A percentile compares a stretch with the other conserved stretches of the same genome.
Evolutionary conservation across 1,139 yeast genomes (phyloP).

Genomic region (Yamadazyma friedrichii): DNA sequence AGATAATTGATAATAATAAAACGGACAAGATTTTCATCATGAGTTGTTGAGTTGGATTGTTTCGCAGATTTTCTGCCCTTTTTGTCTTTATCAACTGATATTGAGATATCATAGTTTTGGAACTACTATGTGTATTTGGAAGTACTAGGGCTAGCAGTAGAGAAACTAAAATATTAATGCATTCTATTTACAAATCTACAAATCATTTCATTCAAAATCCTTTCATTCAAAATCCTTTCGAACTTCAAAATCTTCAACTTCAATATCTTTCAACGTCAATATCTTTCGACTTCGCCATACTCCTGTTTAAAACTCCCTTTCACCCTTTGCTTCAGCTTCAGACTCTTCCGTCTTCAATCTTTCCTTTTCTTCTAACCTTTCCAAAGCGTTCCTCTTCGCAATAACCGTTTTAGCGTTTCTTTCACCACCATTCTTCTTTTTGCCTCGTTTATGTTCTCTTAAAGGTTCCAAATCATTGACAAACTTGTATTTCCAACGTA

Average conservation of each 20-base stretch:
- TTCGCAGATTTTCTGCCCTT: too few species aligned
- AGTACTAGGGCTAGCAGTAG: too few species aligned
- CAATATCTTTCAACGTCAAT: too few species aligned
- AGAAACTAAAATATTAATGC: neutral
- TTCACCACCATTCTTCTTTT: conserved; percentile 88
- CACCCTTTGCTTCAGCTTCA: conserved; percentile 32
- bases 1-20: conserved; percentile 17
- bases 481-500: conserved; percentile 50
- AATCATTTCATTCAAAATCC: too few species aligned
- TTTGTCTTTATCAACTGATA: too few species aligned
- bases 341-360: conserved; percentile 24
- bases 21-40: conserved; percentile 32
- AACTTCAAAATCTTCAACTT: too few species aligned
- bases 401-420: conserved; percentile 68
- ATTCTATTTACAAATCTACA: conserved; percentile 1
- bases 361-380: conserved; percentile 45
- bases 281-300: too few species aligned
- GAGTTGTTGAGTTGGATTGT: neutral
- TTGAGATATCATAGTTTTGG: too few species aligned
- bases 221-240: too few species aligned
- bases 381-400: conserved; percentile 69
- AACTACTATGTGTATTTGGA: too few species aligned
- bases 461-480: conserved; percentile 58
- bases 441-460: conserved; percentile 60
- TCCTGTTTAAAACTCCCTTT: conserved; percentile 24